These are phyloP conservation scores for Lentinula aciculospora DNA, from an alignment of 768 basidiomycete species.

Conservation along the genomic window DNA sequence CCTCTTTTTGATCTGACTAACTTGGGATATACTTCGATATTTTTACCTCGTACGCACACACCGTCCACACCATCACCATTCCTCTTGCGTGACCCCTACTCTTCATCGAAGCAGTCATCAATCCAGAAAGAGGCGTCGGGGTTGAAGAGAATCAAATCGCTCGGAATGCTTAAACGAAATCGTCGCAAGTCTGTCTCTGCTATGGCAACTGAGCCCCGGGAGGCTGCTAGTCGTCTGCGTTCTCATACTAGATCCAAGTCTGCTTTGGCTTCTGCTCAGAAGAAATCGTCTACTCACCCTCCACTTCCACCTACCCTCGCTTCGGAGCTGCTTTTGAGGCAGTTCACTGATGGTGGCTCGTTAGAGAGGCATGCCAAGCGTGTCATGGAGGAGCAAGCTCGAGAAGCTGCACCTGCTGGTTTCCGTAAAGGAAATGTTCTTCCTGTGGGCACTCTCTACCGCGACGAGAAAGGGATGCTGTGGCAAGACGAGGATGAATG, in stretches of 20 bases:
- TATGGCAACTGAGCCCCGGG: constrained; percentile 15
- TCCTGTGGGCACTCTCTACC: constrained; percentile 47
- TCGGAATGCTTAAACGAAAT: constrained; percentile 39
- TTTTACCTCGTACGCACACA: constrained; percentile 52
- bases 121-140: constrained; percentile 15
- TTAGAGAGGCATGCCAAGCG: constrained; percentile 49
- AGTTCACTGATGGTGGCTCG: constrained; percentile 60
- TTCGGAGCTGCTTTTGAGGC: constrained; percentile 65
- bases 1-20: constrained; percentile 49
- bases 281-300: constrained; percentile 8
- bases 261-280: constrained; percentile 24
- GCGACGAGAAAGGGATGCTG: constrained; percentile 55
- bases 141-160: constrained; percentile 45
- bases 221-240: constrained; percentile 17
- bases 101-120: constrained; percentile 17
- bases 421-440: constrained; percentile 10
- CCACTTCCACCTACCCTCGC: constrained; percentile 47
- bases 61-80: constrained; percentile 36
- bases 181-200: constrained; percentile 28
- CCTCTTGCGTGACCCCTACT: constrained; percentile 15
- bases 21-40: constrained; percentile 62
- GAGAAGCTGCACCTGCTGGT: constrained; percentile 26
- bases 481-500: constrained; percentile 75
- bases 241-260: constrained; percentile 16
- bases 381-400: constrained; percentile 51